Percentiles rank a stretch among this genome's conserved stretches.
These are phyloP conservation scores for Cantharellus cinnabarinus DNA, from an alignment of 768 basidiomycete genomes.

Conservation along the genomic window DNA sequence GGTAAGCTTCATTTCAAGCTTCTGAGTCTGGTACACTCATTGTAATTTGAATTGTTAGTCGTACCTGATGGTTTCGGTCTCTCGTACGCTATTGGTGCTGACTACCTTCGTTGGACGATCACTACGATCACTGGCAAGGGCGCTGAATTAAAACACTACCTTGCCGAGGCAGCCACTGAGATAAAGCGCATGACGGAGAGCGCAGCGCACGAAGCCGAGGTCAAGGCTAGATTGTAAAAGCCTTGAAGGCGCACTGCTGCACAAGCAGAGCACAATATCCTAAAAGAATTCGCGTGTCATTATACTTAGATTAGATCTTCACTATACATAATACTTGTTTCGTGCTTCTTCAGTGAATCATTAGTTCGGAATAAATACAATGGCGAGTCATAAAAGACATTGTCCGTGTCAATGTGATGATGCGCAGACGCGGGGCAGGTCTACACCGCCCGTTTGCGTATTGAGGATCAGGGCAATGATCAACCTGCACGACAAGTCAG, in stretches of 20 bases:
- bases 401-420: too few species aligned
- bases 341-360: too few species aligned
- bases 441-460: slow-evolving; percentile 18
- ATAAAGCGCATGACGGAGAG: slow-evolving; percentile 55
- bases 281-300: background rate
- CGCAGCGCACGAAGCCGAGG: slow-evolving; percentile 21
- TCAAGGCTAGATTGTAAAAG: background rate
- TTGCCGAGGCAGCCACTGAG: slow-evolving; percentile 67
- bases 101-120: slow-evolving; percentile 78
- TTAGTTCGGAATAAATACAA: too few species aligned
- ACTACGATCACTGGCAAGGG: slow-evolving; percentile 37
- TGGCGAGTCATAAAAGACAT: too few species aligned
- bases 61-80: slow-evolving; percentile 84
- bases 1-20: slow-evolving; percentile 25
- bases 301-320: background rate
- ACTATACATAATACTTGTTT: too few species aligned
- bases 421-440: too few species aligned
- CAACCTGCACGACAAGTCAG: slow-evolving; percentile 12
- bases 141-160: slow-evolving; percentile 29
- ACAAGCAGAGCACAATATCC: background rate
- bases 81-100: slow-evolving; percentile 71
- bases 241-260: too few species aligned
- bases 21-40: background rate
- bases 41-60: slow-evolving; percentile 24
- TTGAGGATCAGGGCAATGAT: slow-evolving; percentile 87